phyloP scores from a whole-genome alignment of 2,329 filamentous ascomycete genomes.

The Aureobasidium sp. region DNA sequence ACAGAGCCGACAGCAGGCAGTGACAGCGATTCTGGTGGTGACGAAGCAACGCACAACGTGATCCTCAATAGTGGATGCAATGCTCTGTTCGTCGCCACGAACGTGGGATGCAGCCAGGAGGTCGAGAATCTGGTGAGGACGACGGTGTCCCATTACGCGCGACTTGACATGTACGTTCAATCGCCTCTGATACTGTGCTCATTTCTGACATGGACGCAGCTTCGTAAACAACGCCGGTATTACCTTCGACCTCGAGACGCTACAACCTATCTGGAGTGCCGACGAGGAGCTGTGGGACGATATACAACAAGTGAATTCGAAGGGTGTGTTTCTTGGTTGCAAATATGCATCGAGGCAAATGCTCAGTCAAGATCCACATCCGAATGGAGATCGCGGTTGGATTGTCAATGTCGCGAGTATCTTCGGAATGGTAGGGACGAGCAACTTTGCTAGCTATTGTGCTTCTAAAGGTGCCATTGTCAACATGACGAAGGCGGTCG shows the following conservation, averaged over 20 bases:
- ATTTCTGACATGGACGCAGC: not conserved
- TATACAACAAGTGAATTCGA: slow-evolving; percentile 29
- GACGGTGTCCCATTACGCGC: slow-evolving; percentile 3
- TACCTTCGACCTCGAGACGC: slow-evolving; percentile 20
- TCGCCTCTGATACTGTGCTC: not conserved
- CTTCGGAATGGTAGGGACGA: slow-evolving; percentile 24
- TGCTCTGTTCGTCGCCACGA: slow-evolving; percentile 7
- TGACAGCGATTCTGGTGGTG: not conserved
- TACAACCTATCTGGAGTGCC: slow-evolving; percentile 15
- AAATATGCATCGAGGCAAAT: slow-evolving; percentile 31
- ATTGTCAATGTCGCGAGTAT: slow-evolving; percentile 31
- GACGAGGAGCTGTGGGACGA: slow-evolving; percentile 29
- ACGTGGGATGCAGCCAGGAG: slow-evolving; percentile 5
- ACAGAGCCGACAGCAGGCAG: slow-evolving; percentile 15
- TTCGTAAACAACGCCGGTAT: slow-evolving; percentile 31
- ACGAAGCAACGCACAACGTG: slow-evolving; percentile 1
- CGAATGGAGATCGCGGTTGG: slow-evolving; percentile 26
- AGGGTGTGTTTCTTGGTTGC: slow-evolving; percentile 31
- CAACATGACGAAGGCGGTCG: slow-evolving; percentile 37
- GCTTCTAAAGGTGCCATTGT: slow-evolving; percentile 40
- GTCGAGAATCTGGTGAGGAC: not conserved
- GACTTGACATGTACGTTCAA: slow-evolving; percentile 9
- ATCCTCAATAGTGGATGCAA: slow-evolving; percentile 1
- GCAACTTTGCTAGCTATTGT: slow-evolving; percentile 31
- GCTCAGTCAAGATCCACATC: slow-evolving; percentile 25